Base-by-base conservation (phyloP, 2,329 filamentous ascomycete genomes). In the Stenocarpella maydis region DNA sequence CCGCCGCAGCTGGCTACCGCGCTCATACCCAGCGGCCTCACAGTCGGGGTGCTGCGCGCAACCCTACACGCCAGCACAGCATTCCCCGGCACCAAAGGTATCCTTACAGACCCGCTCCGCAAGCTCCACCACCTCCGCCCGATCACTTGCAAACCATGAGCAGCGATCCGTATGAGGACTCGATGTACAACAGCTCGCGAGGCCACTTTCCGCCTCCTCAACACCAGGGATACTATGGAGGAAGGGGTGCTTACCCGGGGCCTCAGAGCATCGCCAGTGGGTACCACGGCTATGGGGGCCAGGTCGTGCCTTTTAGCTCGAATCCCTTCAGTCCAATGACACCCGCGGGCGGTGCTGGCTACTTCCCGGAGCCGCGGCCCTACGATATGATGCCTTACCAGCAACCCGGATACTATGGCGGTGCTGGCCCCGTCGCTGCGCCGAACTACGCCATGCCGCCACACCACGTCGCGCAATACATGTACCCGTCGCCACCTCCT, bases 81-180 rank as follows among this genome's bases (percentile, higher is more conserved):
- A 76, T 79, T 69, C 78, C 78, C 54, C 73, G 69, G 55, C 81
- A 78, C 71, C 81, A 78, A 68, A 49, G 43, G 28, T 53, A 52
- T 52, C 55, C 71, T n/a, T 75, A 74, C 58, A 70, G 74, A 50
- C 55, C 71, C 53, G 43, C 73, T 10, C 49, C 77, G 71, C 82
- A 76, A 17, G 50, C 54, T 75, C 75, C 81, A 79, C 73, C 83
- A 73, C 80, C 80, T 82, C 78, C 88, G 67, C 39, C 43, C 15
- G 70, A 71, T 37, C 68, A 63, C 52, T 43, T 65, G 61, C 60
- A 67, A 24, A 67, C 65, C 47, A 87, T 88, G 82, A 92, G 86
- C 78, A 92, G 86, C 78, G 91, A 92, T 77, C 86, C 86, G 43
- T 84, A 84, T 24, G 89, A 92, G 28, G 89, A 92, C n/a, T 65